Evolutionary conservation across 2,329 filamentous ascomycete genomes (phyloP).

Genomic region (Colletotrichum theobromicola): DNA sequence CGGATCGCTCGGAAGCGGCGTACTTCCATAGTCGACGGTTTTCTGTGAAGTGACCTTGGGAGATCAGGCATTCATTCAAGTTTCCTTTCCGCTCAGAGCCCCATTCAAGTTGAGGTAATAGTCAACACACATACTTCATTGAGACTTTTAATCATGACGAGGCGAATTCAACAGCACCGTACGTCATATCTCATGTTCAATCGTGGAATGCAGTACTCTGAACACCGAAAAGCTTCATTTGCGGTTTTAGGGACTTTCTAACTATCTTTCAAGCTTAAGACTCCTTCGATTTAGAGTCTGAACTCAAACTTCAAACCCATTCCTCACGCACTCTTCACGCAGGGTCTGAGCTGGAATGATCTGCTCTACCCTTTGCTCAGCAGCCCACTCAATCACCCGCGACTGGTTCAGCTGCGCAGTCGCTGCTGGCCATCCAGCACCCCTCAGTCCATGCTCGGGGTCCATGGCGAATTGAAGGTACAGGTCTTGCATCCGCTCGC

Average conservation of each 20-base stretch:
- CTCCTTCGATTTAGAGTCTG: not conserved
- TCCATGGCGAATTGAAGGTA: not conserved
- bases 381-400: not conserved
- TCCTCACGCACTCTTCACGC: not conserved
- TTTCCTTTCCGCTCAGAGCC: not conserved
- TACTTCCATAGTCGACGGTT: fast-evolving
- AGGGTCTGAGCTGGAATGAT: not conserved
- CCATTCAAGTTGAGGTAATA: not conserved
- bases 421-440: not conserved
- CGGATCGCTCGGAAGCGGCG: not conserved
- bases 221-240: not conserved
- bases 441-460: not conserved
- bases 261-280: not conserved
- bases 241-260: not conserved
- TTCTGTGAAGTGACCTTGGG: not conserved
- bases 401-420: not conserved
- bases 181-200: too few relatives aligned
- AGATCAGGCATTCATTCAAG: not conserved
- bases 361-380: not conserved
- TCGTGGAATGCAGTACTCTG: too few relatives aligned
- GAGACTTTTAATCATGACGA: not conserved
- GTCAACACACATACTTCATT: not conserved
- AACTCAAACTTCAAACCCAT: not conserved
- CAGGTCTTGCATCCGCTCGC: not conserved
- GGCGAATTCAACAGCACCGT: too few relatives aligned